Evolutionary conservation across 2,329 filamentous ascomycete species (phyloP).

Genomic region (Xylariaceae sp.): DNA sequence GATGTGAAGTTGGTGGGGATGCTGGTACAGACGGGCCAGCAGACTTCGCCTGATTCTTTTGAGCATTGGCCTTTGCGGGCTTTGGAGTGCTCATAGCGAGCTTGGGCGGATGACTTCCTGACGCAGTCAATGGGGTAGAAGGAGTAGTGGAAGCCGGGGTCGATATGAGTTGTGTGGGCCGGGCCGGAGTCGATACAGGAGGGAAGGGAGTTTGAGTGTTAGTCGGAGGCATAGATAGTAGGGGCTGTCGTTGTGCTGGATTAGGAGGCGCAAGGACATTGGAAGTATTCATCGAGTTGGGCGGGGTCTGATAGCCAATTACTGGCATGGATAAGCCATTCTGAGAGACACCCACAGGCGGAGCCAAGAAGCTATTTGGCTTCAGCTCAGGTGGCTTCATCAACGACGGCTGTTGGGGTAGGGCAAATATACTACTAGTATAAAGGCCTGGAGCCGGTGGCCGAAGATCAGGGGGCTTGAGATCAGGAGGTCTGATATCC

Average conservation of each 20-base stretch:
- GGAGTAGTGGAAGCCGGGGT: constrained; percentile 15
- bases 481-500: constrained; percentile 24
- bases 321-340: constrained; percentile 33
- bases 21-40: neutral
- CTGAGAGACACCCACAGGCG: constrained; percentile 28
- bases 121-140: constrained; percentile 6
- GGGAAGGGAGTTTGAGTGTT: constrained; percentile 21
- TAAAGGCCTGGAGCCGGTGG: constrained; percentile 24
- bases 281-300: constrained; percentile 27
- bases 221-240: constrained; percentile 33
- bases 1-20: constrained; percentile 27
- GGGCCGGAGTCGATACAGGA: constrained; percentile 11
- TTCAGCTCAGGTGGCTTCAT: constrained; percentile 31
- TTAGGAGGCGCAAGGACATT: constrained; percentile 44
- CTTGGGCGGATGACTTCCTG: constrained; percentile 18
- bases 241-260: constrained; percentile 35
- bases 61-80: constrained; percentile 22
- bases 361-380: constrained; percentile 32
- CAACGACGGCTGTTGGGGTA: constrained; percentile 24
- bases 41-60: constrained; percentile 26
- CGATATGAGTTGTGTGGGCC: constrained; percentile 13
- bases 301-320: constrained; percentile 33
- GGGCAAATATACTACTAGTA: constrained; percentile 34
- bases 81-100: constrained; percentile 21
- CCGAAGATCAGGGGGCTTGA: constrained; percentile 27